These are phyloP conservation scores for Fusarium ambrosium DNA, from an alignment of 2,329 filamentous ascomycete genomes.

Conservation along the genomic window DNA sequence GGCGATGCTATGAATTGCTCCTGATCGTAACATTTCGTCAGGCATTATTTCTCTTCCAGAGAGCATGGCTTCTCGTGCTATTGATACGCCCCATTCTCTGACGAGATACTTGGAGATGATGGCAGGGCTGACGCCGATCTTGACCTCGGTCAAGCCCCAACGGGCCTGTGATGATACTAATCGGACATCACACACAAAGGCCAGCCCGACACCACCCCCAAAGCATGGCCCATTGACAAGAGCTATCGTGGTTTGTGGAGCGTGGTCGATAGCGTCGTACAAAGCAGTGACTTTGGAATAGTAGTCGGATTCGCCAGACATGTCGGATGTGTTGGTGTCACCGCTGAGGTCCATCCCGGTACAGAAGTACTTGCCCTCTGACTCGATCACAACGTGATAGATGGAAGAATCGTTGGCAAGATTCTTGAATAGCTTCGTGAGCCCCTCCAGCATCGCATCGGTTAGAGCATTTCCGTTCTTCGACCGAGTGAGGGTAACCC, in stretches of 20 bases:
- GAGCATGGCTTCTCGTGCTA: constrained; percentile 22
- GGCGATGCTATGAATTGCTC: background rate
- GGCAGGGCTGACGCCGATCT: constrained; percentile 26
- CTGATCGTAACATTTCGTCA: background rate
- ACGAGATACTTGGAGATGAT: constrained; percentile 29
- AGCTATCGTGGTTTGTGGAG: constrained; percentile 25
- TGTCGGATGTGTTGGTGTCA: constrained; percentile 4
- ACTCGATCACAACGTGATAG: constrained; percentile 17
- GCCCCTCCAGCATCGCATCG: background rate
- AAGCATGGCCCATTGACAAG: constrained; percentile 20
- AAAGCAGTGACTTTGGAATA: constrained; percentile 9
- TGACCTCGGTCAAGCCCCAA: constrained; percentile 25
- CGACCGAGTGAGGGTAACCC: background rate
- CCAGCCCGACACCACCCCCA: constrained; percentile 21
- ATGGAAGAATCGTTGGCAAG: background rate
- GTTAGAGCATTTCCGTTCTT: background rate
- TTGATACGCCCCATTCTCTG: constrained; percentile 22
- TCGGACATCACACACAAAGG: constrained; percentile 24
- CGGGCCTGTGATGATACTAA: constrained; percentile 9
- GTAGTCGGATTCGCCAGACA: constrained; percentile 1
- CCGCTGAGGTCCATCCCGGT: constrained; percentile 31
- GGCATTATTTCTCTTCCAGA: constrained; percentile 16
- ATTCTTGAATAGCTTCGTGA: background rate
- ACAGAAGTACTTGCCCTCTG: constrained; percentile 27
- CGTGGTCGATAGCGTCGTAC: constrained; percentile 16